Evolutionary conservation across 2,329 filamentous ascomycete genomes (phyloP), one percentile per base, ranked within the genome.

Genomic region (Fusarium nematophilum): DNA sequence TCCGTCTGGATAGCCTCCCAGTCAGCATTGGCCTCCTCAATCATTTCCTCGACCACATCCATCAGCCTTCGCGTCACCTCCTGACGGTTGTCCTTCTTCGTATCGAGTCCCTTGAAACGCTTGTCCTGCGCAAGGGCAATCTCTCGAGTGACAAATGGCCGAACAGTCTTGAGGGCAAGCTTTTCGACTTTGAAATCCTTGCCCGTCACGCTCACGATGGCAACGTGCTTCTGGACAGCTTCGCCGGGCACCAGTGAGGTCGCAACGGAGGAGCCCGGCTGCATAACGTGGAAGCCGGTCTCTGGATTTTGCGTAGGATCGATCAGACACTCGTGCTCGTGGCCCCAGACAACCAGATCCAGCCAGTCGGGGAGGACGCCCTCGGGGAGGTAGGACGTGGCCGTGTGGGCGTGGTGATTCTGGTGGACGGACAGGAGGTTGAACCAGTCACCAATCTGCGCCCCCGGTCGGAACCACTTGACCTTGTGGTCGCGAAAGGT

Each of bases 291-390:
- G 67, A 99, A 99, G 1, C 90, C 90, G 40, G 90, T 97, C 70
- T 97, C 92, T 0, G 90, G 86, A 67, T 98, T 99, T 39, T 87
- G 81, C 2, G 81, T 79, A 0, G 95, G 95, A 37, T 97, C 88
- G 62, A 99, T 96, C 7, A 94, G 74, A 71, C 95, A 99, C 74
- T 99, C 94, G 71, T 99, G 95, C 75, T 99, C 95, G 70, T 99
- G 95, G 3, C 95, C 95, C 95, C 95, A 99, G 44, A 99, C 85
- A 0, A 99, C 87, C 5, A 99, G 82, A 70, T 99, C 90, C 61
- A 99, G 80, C 78, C 96, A 98, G 14, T 92, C 88, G 0, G 95
- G 96, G 1, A 99, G 81, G 68, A 97, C 95, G 67, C 90, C 92
- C 70, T 99, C 96, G 0, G 96, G 94, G 0, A 99, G 83, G 70